Conservation (phyloP, 768 basidiomycete species). For the Leccinum imitatum region DNA sequence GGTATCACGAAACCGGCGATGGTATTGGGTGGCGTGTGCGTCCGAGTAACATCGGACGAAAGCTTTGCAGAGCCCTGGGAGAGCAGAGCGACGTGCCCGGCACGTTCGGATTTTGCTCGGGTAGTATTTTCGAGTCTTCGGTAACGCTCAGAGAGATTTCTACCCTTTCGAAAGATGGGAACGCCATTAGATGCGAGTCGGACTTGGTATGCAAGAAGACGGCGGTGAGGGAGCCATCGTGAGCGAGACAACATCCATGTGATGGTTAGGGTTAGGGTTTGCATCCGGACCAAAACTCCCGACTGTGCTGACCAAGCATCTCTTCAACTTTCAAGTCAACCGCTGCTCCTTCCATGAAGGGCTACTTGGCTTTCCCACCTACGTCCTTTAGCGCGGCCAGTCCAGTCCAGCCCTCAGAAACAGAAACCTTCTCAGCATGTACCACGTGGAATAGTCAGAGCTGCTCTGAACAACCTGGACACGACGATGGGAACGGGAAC, state of each 20-base stretch:
- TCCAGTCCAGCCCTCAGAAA: not conserved
- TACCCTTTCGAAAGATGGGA: conserved; percentile 40
- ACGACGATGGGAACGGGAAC: not conserved
- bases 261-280: not conserved
- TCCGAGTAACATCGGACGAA: not conserved
- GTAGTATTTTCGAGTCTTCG: conserved; percentile 53
- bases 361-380: conserved; percentile 28
- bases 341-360: conserved; percentile 18
- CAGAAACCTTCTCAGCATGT: conserved; percentile 1
- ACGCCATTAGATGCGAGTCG: conserved; percentile 8
- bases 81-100: conserved; percentile 31
- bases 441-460: not conserved
- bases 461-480: not conserved
- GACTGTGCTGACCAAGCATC: conserved; percentile 1
- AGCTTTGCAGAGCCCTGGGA: conserved; percentile 10
- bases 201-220: not conserved
- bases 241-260: conserved; percentile 22
- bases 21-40: conserved; percentile 7
- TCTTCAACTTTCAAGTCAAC: not conserved
- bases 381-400: not conserved
- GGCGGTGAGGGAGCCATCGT: conserved; percentile 4
- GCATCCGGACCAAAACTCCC: no score
- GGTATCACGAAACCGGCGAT: conserved; percentile 47
- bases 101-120: conserved; percentile 42
- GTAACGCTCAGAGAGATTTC: conserved; percentile 60